These are phyloP conservation scores for Boletus subcaerulescens DNA, from an alignment of 768 basidiomycete genomes.

Conservation along the genomic window DNA sequence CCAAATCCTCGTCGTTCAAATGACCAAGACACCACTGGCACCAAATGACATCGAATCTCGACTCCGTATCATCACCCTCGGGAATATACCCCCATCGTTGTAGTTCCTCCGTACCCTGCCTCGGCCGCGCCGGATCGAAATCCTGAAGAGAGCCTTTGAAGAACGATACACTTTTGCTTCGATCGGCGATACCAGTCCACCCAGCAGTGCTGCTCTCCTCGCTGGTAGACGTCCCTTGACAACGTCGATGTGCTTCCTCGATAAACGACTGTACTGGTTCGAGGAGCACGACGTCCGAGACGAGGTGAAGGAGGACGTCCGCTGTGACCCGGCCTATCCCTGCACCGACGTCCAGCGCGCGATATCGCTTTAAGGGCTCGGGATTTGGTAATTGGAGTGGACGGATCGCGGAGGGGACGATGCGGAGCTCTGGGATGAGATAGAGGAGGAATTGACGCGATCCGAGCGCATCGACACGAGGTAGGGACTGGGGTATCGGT, in stretches of 20 bases:
- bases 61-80: slow-evolving; percentile 50
- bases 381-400: slow-evolving; percentile 35
- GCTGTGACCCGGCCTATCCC: slow-evolving; percentile 92
- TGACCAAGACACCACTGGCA: slow-evolving; percentile 98
- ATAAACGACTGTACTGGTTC: slow-evolving; percentile 86
- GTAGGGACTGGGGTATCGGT: slow-evolving; percentile 58
- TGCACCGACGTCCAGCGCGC: slow-evolving; percentile 90
- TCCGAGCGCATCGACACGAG: slow-evolving; percentile 85
- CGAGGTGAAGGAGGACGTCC: slow-evolving; percentile 84
- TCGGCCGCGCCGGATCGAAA: slow-evolving; percentile 65
- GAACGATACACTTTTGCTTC: slow-evolving; percentile 71
- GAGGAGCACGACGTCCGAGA: slow-evolving; percentile 82
- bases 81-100: slow-evolving; percentile 68
- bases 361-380: slow-evolving; percentile 42
- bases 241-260: slow-evolving; percentile 56
- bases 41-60: slow-evolving; percentile 88
- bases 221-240: slow-evolving; percentile 36
- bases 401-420: slow-evolving; percentile 69
- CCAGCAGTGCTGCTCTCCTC: slow-evolving; percentile 25
- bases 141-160: slow-evolving; percentile 76
- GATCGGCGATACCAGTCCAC: slow-evolving; percentile 70
- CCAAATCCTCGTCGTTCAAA: slow-evolving; percentile 71
- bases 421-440: slow-evolving; percentile 75
- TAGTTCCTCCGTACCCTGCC: slow-evolving; percentile 39
- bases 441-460: slow-evolving; percentile 85